A percentile compares a stretch with the other conserved stretches of the same genome.
Conservation (phyloP, 352 stramenopile species). For the Globisporangium middletonii region DNA sequence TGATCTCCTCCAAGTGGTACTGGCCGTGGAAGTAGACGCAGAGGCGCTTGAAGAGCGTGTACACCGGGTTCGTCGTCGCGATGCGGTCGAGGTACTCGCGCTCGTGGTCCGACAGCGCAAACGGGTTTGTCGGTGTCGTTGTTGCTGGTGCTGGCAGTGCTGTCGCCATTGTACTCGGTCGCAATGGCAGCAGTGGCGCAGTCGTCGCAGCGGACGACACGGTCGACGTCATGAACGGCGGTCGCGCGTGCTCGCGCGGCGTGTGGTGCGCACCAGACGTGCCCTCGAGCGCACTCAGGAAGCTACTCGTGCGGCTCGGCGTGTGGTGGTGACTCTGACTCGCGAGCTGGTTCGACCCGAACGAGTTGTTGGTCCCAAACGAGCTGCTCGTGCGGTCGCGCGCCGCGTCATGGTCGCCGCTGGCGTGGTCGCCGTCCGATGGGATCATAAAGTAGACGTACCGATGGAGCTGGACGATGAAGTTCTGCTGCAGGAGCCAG, state of each 20-base stretch:
- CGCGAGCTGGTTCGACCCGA: conserved; percentile 13
- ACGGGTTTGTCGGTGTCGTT: conserved; percentile 20
- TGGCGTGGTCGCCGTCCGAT: conserved; percentile 44
- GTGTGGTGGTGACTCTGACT: conserved; percentile 11
- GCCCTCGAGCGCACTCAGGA: background rate
- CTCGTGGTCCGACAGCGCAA: conserved; percentile 58
- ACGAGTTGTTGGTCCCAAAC: conserved; percentile 15
- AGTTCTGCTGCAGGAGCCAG: conserved; percentile 81
- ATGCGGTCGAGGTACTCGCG: conserved; percentile 77
- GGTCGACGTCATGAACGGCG: too few species aligned
- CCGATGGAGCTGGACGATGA: conserved; percentile 78
- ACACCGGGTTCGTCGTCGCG: conserved; percentile 71
- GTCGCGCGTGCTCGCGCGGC: background rate
- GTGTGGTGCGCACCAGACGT: background rate
- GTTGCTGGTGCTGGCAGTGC: too few species aligned
- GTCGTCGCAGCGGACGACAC: too few species aligned
- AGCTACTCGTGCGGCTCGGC: background rate
- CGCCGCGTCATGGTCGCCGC: background rate
- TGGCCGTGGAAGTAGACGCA: conserved; percentile 85
- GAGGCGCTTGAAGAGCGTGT: conserved; percentile 74
- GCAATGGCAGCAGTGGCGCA: too few species aligned
- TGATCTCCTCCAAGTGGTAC: conserved; percentile 86
- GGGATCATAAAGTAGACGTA: conserved; percentile 88
- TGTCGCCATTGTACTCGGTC: background rate
- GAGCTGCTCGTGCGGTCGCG: conserved; percentile 17